Evolutionary conservation across 2,329 filamentous ascomycete species (phyloP).

Genomic region (Hawksworthiomyces lignivorus): DNA sequence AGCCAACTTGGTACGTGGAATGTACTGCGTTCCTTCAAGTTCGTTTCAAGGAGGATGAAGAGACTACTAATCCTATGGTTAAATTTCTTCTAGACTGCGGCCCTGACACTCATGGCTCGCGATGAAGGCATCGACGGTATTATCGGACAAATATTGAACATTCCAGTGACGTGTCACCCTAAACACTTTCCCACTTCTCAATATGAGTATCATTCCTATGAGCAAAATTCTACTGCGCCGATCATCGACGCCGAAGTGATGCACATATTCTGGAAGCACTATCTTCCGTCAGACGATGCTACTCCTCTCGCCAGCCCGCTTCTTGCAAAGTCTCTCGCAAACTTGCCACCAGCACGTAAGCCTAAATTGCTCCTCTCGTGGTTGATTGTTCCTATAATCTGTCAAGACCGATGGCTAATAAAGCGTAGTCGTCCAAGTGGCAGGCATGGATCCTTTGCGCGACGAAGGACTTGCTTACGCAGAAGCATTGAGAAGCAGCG

Average conservation of each 20-base stretch:
- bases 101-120: constrained; percentile 8
- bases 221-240: constrained; percentile 12
- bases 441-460: constrained; percentile 5
- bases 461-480: constrained; percentile 6
- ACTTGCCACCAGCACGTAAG: constrained; percentile 15
- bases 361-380: too few relatives aligned
- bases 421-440: constrained; percentile 1
- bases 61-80: too few relatives aligned
- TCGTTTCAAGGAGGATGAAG: too few relatives aligned
- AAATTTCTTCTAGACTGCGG: constrained; percentile 12
- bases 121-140: constrained; percentile 12
- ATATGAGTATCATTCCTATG: constrained; percentile 13
- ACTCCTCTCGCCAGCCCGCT: constrained; percentile 12
- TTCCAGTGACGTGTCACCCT: constrained; percentile 16
- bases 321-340: constrained; percentile 8
- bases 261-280: constrained; percentile 16
- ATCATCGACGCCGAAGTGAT: constrained; percentile 15
- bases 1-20: constrained; percentile 11
- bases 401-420: background rate
- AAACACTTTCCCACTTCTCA: constrained; percentile 6
- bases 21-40: too few relatives aligned
- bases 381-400: background rate
- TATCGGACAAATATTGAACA: constrained; percentile 15
- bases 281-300: constrained; percentile 9
- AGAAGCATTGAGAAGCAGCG: background rate